A percentile compares a stretch with the other conserved stretches of the same genome.
These are phyloP conservation scores for Cicer cuneatum DNA, from an alignment of 306 rosid genomes.

Conservation along the genomic window DNA sequence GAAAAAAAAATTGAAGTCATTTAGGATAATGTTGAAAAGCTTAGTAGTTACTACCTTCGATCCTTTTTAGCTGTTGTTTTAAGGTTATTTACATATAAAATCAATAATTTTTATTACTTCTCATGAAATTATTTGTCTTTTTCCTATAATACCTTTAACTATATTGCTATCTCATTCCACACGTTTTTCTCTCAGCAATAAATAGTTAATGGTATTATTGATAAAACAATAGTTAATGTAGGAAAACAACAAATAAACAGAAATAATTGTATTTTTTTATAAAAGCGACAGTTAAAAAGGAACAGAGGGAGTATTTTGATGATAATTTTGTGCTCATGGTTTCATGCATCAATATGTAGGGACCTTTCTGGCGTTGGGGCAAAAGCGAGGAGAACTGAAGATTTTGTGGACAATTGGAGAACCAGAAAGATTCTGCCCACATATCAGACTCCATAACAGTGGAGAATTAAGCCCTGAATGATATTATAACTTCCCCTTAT, in stretches of 20 bases:
- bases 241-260: no score
- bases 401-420: conserved; percentile 79
- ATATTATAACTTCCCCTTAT: conserved; percentile 43
- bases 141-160: no score
- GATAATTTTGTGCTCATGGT: conserved; percentile 17
- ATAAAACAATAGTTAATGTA: no score
- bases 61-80: no score
- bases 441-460: conserved; percentile 57
- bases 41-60: neutral
- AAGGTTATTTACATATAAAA: no score
- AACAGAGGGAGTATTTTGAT: neutral
- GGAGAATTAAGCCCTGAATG: conserved; percentile 56
- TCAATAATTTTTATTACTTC: no score
- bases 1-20: neutral
- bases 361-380: conserved; percentile 72
- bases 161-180: no score
- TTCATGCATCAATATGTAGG: conserved; percentile 62
- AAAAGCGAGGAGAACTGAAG: conserved; percentile 75
- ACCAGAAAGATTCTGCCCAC: conserved; percentile 82
- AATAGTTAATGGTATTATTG: no score
- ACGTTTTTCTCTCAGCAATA: no score
- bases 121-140: no score
- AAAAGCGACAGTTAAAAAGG: no score
- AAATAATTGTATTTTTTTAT: no score
- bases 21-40: neutral